These are phyloP conservation scores for Exobasidium cylindrosporum DNA, from an alignment of 1,284 basidiomycete genomes.

Conservation along the genomic window DNA sequence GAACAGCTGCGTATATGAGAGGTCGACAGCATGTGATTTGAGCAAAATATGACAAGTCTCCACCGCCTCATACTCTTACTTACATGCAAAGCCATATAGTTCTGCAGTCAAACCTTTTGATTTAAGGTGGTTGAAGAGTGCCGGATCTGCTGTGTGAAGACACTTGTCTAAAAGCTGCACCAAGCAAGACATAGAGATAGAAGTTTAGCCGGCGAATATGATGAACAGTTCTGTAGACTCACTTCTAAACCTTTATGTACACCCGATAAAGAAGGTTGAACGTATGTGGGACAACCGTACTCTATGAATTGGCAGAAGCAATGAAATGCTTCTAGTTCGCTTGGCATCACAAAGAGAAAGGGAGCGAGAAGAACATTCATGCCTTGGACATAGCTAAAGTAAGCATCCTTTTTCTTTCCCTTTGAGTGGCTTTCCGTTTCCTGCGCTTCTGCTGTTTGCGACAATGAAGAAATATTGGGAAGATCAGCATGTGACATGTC, in stretches of 20 bases:
- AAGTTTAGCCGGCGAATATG: background rate
- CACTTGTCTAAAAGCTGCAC: conserved; percentile 84
- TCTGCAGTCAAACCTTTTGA: conserved; percentile 95
- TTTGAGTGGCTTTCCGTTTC: background rate
- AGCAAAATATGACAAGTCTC: background rate
- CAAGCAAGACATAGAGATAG: background rate
- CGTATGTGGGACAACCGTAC: conserved; percentile 85
- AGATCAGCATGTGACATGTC: background rate
- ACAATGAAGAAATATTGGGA: conserved; percentile 2
- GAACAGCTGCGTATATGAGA: conserved; percentile 65
- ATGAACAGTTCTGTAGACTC: conserved; percentile 31
- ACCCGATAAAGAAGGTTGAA: conserved; percentile 88
- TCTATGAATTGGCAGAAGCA: conserved; percentile 95
- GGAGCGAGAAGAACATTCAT: conserved; percentile 98
- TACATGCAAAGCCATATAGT: conserved; percentile 94
- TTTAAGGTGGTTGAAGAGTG: conserved; percentile 75
- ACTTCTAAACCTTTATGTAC: conserved; percentile 91
- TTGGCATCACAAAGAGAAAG: conserved; percentile 91
- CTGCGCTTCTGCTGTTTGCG: background rate
- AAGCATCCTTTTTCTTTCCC: background rate
- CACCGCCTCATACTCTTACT: conserved; percentile 52
- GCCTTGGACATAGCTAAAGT: conserved; percentile 92
- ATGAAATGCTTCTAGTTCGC: conserved; percentile 91
- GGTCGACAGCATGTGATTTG: background rate
- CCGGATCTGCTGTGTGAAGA: conserved; percentile 81